A percentile compares a stretch with the other conserved stretches of the same genome.
Evolutionary conservation across 1,284 basidiomycete genomes (phyloP).

Genomic region (Ustilago nuda): DNA sequence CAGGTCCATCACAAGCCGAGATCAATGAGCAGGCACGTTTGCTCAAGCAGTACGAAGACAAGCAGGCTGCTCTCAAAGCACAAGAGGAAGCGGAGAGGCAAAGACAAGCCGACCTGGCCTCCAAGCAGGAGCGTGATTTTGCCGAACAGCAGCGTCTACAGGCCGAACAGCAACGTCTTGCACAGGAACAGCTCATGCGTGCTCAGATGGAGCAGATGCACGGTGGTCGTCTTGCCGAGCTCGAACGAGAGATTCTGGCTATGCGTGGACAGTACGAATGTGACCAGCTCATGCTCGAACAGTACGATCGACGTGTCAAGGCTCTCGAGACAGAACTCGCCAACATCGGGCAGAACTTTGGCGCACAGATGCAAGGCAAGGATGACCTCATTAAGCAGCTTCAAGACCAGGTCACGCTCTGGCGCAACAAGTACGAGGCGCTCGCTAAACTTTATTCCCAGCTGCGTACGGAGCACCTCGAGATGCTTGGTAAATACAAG

Average conservation of each 20-base stretch:
- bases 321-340: constrained; percentile 91
- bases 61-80: constrained; percentile 84
- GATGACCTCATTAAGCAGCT: constrained; percentile 95
- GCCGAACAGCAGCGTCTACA: constrained; percentile 89
- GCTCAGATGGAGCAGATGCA: constrained; percentile 78
- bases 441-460: constrained; percentile 99
- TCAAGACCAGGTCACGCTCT: constrained; percentile 94
- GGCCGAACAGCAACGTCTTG: constrained; percentile 85
- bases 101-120: constrained; percentile 80
- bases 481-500: constrained; percentile 97
- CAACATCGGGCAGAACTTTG: constrained; percentile 82
- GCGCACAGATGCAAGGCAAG: constrained; percentile 88
- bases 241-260: constrained; percentile 89
- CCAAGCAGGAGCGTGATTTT: constrained; percentile 86
- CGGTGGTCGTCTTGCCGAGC: constrained; percentile 76
- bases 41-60: constrained; percentile 96
- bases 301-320: constrained; percentile 97
- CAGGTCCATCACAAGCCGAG: constrained; percentile 72
- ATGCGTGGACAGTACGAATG: constrained; percentile 98
- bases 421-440: constrained; percentile 99
- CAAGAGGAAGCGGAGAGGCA: constrained; percentile 86
- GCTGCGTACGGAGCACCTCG: constrained; percentile 94
- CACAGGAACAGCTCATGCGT: constrained; percentile 84
- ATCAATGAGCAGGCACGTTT: constrained; percentile 93
- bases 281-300: constrained; percentile 96